Evolutionary conservation across 768 basidiomycete genomes (phyloP).

Genomic region (Ephemerocybe angulata): DNA sequence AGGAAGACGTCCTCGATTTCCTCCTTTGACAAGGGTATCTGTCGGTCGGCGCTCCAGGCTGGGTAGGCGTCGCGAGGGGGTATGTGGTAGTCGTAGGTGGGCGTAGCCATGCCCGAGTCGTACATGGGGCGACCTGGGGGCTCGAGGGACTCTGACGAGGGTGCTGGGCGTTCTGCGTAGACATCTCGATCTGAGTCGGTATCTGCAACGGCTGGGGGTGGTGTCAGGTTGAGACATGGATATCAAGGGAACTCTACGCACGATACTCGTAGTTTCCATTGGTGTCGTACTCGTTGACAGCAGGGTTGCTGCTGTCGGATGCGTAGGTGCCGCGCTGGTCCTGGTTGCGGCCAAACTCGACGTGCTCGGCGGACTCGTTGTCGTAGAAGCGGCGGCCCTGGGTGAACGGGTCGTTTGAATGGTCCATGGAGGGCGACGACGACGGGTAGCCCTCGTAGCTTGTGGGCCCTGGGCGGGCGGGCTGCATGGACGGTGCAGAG

Average conservation of each 20-base stretch:
- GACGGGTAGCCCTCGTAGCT: slow-evolving; percentile 66
- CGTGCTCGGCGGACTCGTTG: slow-evolving; percentile 63
- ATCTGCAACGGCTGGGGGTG: slow-evolving; percentile 61
- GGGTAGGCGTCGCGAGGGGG: slow-evolving; percentile 81
- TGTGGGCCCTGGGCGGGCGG: slow-evolving; percentile 50
- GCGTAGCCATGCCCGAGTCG: slow-evolving; percentile 68
- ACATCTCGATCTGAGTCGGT: slow-evolving; percentile 80
- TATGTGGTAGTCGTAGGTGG: slow-evolving; percentile 64
- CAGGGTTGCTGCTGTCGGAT: slow-evolving; percentile 67
- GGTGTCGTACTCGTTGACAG: slow-evolving; percentile 67
- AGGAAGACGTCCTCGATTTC: slow-evolving; percentile 99
- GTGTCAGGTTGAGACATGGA: slow-evolving; percentile 19
- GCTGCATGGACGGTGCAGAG: slow-evolving; percentile 19
- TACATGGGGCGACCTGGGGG: slow-evolving; percentile 45
- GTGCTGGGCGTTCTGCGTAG: slow-evolving; percentile 66
- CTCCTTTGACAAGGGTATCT: slow-evolving; percentile 97
- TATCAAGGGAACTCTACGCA: slow-evolving; percentile 25
- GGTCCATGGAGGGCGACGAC: slow-evolving; percentile 56
- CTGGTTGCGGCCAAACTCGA: slow-evolving; percentile 55
- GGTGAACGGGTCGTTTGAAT: slow-evolving; percentile 67
- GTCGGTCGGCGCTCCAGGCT: slow-evolving; percentile 88
- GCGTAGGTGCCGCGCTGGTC: slow-evolving; percentile 54
- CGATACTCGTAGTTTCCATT: slow-evolving; percentile 65
- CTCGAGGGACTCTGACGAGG: slow-evolving; percentile 74
- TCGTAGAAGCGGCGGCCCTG: slow-evolving; percentile 59